phyloP scores from a whole-genome alignment of 129 eudicot species.

The Sambucus nigra region DNA sequence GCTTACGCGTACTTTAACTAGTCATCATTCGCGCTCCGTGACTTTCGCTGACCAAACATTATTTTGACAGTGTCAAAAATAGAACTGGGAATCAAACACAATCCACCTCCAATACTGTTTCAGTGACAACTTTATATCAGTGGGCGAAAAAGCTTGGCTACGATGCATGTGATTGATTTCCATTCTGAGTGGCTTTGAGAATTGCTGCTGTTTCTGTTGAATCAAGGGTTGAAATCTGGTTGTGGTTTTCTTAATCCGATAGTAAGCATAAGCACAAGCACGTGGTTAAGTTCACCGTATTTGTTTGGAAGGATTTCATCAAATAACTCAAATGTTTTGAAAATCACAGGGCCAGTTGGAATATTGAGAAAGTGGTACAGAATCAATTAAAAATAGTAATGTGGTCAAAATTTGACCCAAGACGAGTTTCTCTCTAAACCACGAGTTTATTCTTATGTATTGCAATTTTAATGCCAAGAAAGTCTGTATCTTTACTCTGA shows the following conservation, averaged over 20 bases:
- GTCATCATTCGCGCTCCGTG: no score
- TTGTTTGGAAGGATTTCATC: background rate
- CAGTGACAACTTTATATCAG: no score
- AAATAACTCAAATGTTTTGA: background rate
- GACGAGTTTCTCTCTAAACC: background rate
- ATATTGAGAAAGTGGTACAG: background rate
- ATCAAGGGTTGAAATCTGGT: background rate
- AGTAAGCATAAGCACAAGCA: constrained; percentile 3
- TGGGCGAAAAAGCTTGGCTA: no score
- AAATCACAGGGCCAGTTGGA: background rate
- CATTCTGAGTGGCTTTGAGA: background rate
- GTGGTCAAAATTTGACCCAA: constrained; percentile 1
- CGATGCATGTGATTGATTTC: background rate
- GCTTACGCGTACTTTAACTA: no score
- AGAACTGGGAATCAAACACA: no score
- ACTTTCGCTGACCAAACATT: no score
- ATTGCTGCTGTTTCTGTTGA: background rate
- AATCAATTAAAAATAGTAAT: background rate
- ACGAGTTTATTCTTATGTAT: background rate
- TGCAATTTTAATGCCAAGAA: background rate
- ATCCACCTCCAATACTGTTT: no score
- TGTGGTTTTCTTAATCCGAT: background rate
- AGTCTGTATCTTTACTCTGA: background rate
- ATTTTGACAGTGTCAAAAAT: no score
- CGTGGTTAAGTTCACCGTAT: constrained; percentile 1